phyloP scores from a whole-genome alignment of 1,284 basidiomycete genomes.

The Sanghuangporus sanghuang region DNA sequence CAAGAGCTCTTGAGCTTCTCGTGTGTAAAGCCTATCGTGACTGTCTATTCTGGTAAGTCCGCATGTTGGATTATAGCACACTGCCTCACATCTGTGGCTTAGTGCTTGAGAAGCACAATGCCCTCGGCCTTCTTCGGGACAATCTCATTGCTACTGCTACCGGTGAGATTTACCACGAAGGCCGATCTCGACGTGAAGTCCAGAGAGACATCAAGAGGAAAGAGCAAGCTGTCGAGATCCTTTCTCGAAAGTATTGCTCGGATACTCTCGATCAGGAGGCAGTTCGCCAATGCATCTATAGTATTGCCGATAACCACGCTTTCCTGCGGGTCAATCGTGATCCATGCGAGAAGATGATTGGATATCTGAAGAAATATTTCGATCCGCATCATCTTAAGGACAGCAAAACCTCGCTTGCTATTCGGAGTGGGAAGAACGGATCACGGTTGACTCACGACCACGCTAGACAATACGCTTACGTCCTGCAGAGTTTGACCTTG shows the following conservation, averaged over 20 bases:
- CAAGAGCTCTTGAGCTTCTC: slow-evolving; percentile 70
- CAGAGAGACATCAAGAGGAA: slow-evolving; percentile 77
- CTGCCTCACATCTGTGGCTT: not conserved
- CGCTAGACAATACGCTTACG: slow-evolving; percentile 75
- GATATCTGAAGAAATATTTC: slow-evolving; percentile 68
- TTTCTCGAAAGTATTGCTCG: slow-evolving; percentile 57
- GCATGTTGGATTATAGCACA: not conserved
- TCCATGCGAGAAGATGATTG: slow-evolving; percentile 77
- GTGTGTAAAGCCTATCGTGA: slow-evolving; percentile 68
- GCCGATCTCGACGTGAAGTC: slow-evolving; percentile 62
- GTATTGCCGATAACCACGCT: slow-evolving; percentile 80
- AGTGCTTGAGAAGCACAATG: slow-evolving; percentile 57
- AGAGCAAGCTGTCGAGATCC: slow-evolving; percentile 72
- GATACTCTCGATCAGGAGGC: slow-evolving; percentile 54
- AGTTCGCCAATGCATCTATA: slow-evolving; percentile 72
- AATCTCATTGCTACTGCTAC: slow-evolving; percentile 68
- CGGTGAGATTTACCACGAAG: slow-evolving; percentile 71
- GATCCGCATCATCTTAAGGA: slow-evolving; percentile 63
- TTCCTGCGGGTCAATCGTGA: slow-evolving; percentile 78
- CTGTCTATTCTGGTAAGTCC: slow-evolving; percentile 43
- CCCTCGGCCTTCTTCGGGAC: slow-evolving; percentile 64
- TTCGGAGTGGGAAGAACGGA: slow-evolving; percentile 70
- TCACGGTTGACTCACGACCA: slow-evolving; percentile 79
- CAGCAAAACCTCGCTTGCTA: slow-evolving; percentile 60
- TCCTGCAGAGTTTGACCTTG: slow-evolving; percentile 74